A percentile compares a stretch with the other conserved stretches of the same genome.
phyloP scores from a whole-genome alignment of 768 basidiomycete genomes.

The Xerocomus spinulosus region DNA sequence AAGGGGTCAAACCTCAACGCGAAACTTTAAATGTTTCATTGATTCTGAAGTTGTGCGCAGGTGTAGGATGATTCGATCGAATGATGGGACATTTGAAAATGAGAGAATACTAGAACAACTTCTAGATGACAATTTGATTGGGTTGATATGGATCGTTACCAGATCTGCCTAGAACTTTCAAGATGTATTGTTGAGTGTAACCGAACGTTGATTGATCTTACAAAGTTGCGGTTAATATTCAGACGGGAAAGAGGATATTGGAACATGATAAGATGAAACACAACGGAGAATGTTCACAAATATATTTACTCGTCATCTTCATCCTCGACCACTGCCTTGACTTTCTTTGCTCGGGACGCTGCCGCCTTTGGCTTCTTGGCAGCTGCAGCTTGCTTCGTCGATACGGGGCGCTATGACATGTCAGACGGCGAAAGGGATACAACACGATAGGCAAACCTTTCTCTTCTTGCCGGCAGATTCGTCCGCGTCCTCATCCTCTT shows the following conservation, averaged over 20 bases:
- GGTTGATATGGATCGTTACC: no score
- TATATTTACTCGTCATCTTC: conserved; percentile 27
- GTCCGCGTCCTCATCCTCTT: conserved; percentile 40
- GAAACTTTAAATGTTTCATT: conserved; percentile 15
- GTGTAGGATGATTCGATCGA: neutral
- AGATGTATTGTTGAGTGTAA: no score
- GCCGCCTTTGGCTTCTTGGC: conserved; percentile 37
- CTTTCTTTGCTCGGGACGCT: conserved; percentile 34
- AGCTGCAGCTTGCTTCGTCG: conserved; percentile 42
- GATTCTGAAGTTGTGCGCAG: no score
- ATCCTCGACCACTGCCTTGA: conserved; percentile 44
- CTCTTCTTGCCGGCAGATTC: conserved; percentile 54
- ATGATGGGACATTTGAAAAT: neutral
- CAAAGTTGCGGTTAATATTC: conserved; percentile 9
- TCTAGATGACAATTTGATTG: no score
- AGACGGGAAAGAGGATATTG: neutral
- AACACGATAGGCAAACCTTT: conserved; percentile 45
- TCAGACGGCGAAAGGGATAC: conserved; percentile 3
- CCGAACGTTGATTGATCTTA: neutral
- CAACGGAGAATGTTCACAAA: neutral
- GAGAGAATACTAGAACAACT: neutral
- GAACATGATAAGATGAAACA: conserved; percentile 6
- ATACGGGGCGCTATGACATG: conserved; percentile 35
- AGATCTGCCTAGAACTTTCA: no score
- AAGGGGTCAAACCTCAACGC: neutral